Conservation (phyloP, 2,329 filamentous ascomycete species). For the Xylariaceae sp. region DNA sequence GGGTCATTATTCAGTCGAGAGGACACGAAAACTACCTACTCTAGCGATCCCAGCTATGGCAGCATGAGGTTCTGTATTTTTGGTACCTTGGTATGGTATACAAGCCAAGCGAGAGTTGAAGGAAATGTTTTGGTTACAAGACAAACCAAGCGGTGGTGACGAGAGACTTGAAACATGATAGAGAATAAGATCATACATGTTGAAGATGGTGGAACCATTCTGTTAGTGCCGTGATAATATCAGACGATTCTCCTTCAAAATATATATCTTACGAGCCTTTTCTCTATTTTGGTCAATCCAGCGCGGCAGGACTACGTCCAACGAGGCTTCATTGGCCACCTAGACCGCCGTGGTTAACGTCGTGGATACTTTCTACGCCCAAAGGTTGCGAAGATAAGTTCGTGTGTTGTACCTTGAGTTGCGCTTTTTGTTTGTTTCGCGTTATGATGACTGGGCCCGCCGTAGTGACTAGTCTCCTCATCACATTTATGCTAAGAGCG, state of each 20-base stretch:
- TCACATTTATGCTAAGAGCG: no score
- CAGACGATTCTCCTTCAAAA: not conserved
- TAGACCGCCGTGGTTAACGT: no score
- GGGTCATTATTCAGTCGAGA: not conserved
- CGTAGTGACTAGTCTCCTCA: no score
- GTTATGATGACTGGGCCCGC: no score
- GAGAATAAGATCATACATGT: constrained; percentile 1
- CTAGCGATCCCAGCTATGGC: not conserved
- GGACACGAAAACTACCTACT: not conserved
- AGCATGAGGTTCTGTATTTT: not conserved
- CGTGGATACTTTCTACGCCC: no score
- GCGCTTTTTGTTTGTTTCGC: no score
- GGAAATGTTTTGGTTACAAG: constrained; percentile 11
- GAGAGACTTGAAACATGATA: not conserved
- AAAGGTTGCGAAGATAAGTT: no score
- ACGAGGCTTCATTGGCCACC: no score
- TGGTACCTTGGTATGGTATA: constrained; percentile 1
- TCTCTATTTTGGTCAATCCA: no score
- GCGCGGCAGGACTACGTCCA: no score
- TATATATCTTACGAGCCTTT: no score
- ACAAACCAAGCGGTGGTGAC: not conserved
- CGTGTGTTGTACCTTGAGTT: no score
- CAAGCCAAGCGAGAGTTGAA: constrained; percentile 4
- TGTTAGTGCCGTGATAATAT: not conserved
- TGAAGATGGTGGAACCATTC: not conserved